Evolutionary conservation across 2,329 filamentous ascomycete genomes (phyloP).

Genomic region (Arthroderma uncinatum): DNA sequence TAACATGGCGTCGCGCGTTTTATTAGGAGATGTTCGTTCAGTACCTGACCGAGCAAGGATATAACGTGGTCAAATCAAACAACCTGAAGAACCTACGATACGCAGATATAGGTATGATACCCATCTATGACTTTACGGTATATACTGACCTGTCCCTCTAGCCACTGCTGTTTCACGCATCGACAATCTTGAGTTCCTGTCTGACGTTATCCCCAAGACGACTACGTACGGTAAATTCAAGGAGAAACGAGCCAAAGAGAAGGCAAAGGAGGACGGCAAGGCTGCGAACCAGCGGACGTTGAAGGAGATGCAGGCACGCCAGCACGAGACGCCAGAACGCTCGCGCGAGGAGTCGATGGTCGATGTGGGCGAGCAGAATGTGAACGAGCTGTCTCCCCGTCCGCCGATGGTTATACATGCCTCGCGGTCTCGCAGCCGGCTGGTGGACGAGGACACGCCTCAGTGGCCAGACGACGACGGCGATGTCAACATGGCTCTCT

Average conservation of each 20-base stretch:
- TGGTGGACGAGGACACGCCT: slow-evolving; percentile 40
- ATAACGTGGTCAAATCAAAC: slow-evolving; percentile 85
- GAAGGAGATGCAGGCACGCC: slow-evolving; percentile 16
- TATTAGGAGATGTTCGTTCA: slow-evolving; percentile 89
- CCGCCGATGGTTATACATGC: slow-evolving; percentile 25
- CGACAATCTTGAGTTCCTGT: slow-evolving; percentile 89
- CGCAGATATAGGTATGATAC: slow-evolving; percentile 65
- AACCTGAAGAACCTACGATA: slow-evolving; percentile 95
- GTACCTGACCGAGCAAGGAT: slow-evolving; percentile 71
- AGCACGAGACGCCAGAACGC: slow-evolving; percentile 19
- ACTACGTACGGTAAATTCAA: slow-evolving; percentile 70
- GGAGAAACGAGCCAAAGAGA: slow-evolving; percentile 39
- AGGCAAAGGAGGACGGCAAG: slow-evolving; percentile 21
- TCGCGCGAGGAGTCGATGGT: slow-evolving; percentile 17
- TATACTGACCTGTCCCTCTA: slow-evolving; percentile 26
- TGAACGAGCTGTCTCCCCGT: slow-evolving; percentile 21
- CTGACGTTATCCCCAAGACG: slow-evolving; percentile 82
- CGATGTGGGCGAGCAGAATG: slow-evolving; percentile 10
- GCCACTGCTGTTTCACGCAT: slow-evolving; percentile 75
- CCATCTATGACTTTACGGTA: neutral
- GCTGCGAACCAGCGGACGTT: slow-evolving; percentile 32
- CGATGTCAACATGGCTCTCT: slow-evolving; percentile 51
- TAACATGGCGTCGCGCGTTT: slow-evolving; percentile 5
- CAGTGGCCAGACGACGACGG: slow-evolving; percentile 19
- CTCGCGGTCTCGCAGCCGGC: slow-evolving; percentile 39